phyloP scores from a whole-genome alignment of 441 rosid genomes.

The Mallotus japonicus region DNA sequence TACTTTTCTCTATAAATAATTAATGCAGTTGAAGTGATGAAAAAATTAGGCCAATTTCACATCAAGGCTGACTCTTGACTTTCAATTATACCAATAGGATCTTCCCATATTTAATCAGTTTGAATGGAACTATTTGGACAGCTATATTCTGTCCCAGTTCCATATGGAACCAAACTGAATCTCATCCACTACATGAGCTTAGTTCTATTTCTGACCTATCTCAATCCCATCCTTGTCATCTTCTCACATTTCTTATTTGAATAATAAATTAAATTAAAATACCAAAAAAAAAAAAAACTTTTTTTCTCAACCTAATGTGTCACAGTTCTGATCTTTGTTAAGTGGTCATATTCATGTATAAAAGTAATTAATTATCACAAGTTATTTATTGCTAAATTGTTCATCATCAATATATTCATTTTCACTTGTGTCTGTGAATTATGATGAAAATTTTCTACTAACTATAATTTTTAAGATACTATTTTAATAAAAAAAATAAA shows the following conservation, averaged over 20 bases:
- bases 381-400: too few relatives aligned
- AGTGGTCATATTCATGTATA: too few relatives aligned
- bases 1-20: not conserved
- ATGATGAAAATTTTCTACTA: too few relatives aligned
- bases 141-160: not conserved
- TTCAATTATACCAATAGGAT: not conserved
- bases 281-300: too few relatives aligned
- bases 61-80: conserved; percentile 15
- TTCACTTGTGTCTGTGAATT: too few relatives aligned
- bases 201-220: conserved; percentile 5
- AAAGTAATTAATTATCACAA: too few relatives aligned
- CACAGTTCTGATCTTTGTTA: too few relatives aligned
- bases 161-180: not conserved
- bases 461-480: too few relatives aligned
- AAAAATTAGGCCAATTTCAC: conserved; percentile 24
- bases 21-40: not conserved
- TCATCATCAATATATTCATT: too few relatives aligned
- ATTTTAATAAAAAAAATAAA: too few relatives aligned
- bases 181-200: not conserved
- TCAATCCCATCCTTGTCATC: not conserved
- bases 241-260: not conserved
- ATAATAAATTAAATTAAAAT: not conserved
- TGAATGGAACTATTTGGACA: not conserved
- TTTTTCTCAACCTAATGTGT: too few relatives aligned
- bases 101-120: not conserved